phyloP scores from a whole-genome alignment of 2,329 filamentous ascomycete species.

The Trichoderma semiorbis region DNA sequence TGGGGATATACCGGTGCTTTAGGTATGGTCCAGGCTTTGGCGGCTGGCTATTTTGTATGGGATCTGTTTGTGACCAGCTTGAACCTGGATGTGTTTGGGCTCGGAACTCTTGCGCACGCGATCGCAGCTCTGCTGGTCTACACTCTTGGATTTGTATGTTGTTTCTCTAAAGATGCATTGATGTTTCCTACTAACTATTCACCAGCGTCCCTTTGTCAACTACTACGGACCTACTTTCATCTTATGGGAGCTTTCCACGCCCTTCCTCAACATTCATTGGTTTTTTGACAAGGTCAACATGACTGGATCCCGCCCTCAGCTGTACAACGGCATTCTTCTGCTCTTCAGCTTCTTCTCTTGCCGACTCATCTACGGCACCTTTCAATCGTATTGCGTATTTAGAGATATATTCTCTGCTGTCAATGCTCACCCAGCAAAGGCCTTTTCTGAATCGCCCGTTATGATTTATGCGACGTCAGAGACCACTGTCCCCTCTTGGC shows the following conservation, averaged over 20 bases:
- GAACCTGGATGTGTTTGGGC: slow-evolving; percentile 68
- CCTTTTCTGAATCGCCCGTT: slow-evolving; percentile 21
- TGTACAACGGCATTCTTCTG: slow-evolving; percentile 73
- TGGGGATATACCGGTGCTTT: slow-evolving; percentile 73
- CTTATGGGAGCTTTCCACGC: slow-evolving; percentile 81
- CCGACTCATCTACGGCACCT: slow-evolving; percentile 74
- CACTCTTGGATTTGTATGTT: slow-evolving; percentile 72
- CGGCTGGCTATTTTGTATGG: slow-evolving; percentile 81
- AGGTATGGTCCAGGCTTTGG: slow-evolving; percentile 72
- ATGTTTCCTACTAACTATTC: slow-evolving; percentile 12
- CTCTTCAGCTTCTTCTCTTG: slow-evolving; percentile 72
- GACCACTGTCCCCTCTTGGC: slow-evolving; percentile 63
- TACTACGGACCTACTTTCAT: slow-evolving; percentile 80
- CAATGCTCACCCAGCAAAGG: slow-evolving; percentile 36
- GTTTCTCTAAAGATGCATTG: not conserved
- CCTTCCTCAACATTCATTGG: slow-evolving; percentile 87
- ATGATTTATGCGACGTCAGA: slow-evolving; percentile 47
- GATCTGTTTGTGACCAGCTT: slow-evolving; percentile 68
- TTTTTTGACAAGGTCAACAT: slow-evolving; percentile 83
- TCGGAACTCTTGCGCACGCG: slow-evolving; percentile 76
- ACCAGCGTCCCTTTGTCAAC: slow-evolving; percentile 76
- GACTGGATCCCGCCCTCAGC: slow-evolving; percentile 69
- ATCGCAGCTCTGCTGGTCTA: slow-evolving; percentile 71
- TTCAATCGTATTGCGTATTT: slow-evolving; percentile 66
- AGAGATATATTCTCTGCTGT: slow-evolving; percentile 61